phyloP scores from a whole-genome alignment of 495 filamentous ascomycete species.

The Talaromyces stipitatus region DNA sequence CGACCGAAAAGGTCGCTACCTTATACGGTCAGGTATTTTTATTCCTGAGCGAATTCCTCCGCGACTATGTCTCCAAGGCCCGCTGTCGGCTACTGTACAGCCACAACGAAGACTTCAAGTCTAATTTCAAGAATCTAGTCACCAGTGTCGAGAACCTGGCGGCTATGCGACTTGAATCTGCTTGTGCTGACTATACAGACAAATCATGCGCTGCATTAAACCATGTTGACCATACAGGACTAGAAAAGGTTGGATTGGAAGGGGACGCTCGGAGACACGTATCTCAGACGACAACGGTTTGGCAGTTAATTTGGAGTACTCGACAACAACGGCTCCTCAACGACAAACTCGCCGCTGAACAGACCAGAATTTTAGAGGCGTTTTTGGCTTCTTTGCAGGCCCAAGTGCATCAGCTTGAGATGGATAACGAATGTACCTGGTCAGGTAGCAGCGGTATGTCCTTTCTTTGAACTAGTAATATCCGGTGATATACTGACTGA shows the following conservation, averaged over 20 bases:
- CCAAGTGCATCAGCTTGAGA: neutral
- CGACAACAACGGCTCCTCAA: conserved; percentile 19
- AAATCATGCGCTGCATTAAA: conserved; percentile 2
- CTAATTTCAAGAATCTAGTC: conserved; percentile 35
- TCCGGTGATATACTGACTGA: neutral
- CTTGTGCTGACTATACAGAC: conserved; percentile 11
- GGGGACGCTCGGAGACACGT: conserved; percentile 27
- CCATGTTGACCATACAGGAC: conserved; percentile 28
- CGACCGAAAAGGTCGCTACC: conserved; percentile 16
- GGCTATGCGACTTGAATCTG: conserved; percentile 13
- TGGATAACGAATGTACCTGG: neutral
- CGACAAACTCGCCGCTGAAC: conserved; percentile 16
- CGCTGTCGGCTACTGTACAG: conserved; percentile 36
- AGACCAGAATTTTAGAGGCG: conserved; percentile 9
- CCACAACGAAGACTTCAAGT: conserved; percentile 37
- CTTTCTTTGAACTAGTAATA: neutral
- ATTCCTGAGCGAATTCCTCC: conserved; percentile 40
- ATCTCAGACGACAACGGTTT: conserved; percentile 31
- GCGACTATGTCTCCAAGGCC: conserved; percentile 36
- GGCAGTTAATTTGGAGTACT: conserved; percentile 37
- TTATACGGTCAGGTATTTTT: conserved; percentile 41
- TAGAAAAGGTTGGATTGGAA: conserved; percentile 32
- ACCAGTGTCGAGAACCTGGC: conserved; percentile 28
- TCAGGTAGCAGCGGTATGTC: conserved; percentile 1
- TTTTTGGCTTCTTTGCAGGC: neutral